Evolutionary conservation across 805 yeast genomes (phyloP).

Genomic region (Debaryomyces castellii): DNA sequence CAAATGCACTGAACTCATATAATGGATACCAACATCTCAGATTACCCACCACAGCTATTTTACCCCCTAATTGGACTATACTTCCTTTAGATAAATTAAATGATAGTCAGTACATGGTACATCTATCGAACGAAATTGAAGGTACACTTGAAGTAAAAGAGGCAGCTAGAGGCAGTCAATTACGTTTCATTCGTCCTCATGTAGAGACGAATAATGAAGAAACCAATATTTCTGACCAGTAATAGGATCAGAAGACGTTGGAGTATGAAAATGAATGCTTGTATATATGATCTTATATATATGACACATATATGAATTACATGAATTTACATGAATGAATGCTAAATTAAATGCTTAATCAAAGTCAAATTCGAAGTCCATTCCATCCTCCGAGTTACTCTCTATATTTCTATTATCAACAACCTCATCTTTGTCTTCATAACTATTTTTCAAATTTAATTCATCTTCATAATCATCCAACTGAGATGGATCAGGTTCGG

Average conservation of each 20-base stretch:
- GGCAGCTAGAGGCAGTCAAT: not conserved
- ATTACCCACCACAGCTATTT: conserved; percentile 22
- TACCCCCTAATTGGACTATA: conserved; percentile 32
- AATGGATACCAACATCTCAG: conserved; percentile 15
- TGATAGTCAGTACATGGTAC: conserved; percentile 14
- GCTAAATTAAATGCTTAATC: conserved; percentile 4
- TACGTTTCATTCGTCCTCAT: conserved; percentile 2
- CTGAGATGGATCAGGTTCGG: not conserved
- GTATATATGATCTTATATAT: not conserved
- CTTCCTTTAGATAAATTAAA: conserved; percentile 19
- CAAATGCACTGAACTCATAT: not conserved
- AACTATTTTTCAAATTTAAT: not conserved
- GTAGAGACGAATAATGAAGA: conserved; percentile 5
- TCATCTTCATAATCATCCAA: not conserved
- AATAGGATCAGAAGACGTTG: not conserved
- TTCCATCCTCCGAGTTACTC: not conserved
- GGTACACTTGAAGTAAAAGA: conserved; percentile 15
- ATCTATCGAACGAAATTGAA: conserved; percentile 14
- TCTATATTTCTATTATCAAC: not conserved
- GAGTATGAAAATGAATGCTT: not conserved
- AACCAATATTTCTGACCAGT: too few relatives aligned
- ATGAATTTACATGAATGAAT: not conserved
- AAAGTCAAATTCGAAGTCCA: conserved; percentile 8
- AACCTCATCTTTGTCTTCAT: not conserved
- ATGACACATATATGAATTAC: not conserved